phyloP scores from a whole-genome alignment of 495 filamentous ascomycete species.

The Neurospora sublineolata region DNA sequence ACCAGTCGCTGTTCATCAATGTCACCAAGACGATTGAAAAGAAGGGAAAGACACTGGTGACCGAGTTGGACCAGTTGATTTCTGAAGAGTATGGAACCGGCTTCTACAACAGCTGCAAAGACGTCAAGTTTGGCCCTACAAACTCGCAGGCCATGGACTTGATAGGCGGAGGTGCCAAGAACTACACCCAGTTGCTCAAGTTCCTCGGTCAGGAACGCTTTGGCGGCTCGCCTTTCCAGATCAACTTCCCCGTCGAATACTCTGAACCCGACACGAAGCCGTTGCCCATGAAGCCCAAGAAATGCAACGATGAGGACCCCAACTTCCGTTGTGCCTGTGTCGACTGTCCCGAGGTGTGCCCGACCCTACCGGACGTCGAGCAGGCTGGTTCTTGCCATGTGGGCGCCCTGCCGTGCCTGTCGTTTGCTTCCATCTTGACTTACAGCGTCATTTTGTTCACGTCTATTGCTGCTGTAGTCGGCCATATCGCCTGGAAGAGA shows the following conservation, averaged over 20 bases:
- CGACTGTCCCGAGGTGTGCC: slow-evolving; percentile 79
- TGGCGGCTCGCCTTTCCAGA: slow-evolving; percentile 90
- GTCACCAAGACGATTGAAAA: slow-evolving; percentile 63
- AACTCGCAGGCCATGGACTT: slow-evolving; percentile 87
- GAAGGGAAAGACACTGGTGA: slow-evolving; percentile 62
- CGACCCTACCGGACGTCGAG: slow-evolving; percentile 61
- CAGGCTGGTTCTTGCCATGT: slow-evolving; percentile 64
- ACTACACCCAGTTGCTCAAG: slow-evolving; percentile 71
- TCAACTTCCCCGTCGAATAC: slow-evolving; percentile 71
- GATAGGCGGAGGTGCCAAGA: slow-evolving; percentile 89
- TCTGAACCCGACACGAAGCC: slow-evolving; percentile 53
- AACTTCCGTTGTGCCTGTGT: slow-evolving; percentile 84
- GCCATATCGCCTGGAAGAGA: slow-evolving; percentile 62
- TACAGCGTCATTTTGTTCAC: slow-evolving; percentile 65
- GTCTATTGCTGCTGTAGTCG: slow-evolving; percentile 53
- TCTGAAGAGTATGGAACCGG: slow-evolving; percentile 75
- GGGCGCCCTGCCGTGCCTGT: slow-evolving; percentile 77
- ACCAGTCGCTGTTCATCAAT: slow-evolving; percentile 92
- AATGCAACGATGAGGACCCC: slow-evolving; percentile 79
- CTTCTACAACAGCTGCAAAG: slow-evolving; percentile 95
- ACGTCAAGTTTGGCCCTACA: slow-evolving; percentile 92
- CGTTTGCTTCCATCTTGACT: slow-evolving; percentile 78
- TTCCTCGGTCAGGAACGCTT: slow-evolving; percentile 87
- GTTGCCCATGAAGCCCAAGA: slow-evolving; percentile 54
- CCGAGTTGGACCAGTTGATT: slow-evolving; percentile 83